A percentile compares a stretch with the other conserved stretches of the same genome.
phyloP scores from a whole-genome alignment of 208 protist species.

The Trypanosoma conorhini region DNA sequence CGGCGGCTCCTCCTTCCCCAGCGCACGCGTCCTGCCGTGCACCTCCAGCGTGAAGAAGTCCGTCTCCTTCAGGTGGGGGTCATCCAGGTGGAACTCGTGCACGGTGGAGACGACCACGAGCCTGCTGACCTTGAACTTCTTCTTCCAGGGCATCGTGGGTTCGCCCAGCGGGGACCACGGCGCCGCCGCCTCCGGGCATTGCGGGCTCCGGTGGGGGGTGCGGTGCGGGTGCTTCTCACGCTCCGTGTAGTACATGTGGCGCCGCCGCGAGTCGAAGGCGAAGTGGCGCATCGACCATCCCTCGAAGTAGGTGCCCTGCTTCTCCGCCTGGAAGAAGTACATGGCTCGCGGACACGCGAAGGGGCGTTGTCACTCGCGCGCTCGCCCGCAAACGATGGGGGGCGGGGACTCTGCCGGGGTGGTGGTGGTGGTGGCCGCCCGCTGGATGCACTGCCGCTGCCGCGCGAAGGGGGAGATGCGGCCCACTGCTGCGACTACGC shows the following conservation, averaged over 20 bases:
- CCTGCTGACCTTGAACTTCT: conserved; percentile 72
- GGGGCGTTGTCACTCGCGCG: background rate
- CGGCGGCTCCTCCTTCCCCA: conserved; percentile 40
- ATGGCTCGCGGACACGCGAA: conserved; percentile 21
- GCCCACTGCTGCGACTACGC: background rate
- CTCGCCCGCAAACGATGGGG: background rate
- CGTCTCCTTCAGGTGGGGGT: conserved; percentile 48
- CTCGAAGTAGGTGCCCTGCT: conserved; percentile 46
- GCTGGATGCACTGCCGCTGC: too few relatives aligned
- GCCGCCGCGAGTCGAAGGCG: conserved; percentile 68
- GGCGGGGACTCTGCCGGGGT: too few relatives aligned
- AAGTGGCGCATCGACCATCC: conserved; percentile 53
- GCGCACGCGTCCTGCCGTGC: conserved; percentile 42
- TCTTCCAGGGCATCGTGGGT: conserved; percentile 42
- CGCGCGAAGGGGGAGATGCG: too few relatives aligned
- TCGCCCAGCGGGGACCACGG: background rate
- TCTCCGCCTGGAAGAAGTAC: conserved; percentile 66
- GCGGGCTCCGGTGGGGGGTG: conserved; percentile 6
- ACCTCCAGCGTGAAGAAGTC: conserved; percentile 68
- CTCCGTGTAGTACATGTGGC: conserved; percentile 66
- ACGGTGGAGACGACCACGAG: conserved; percentile 43
- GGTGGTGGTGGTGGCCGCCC: too few relatives aligned
- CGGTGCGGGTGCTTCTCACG: background rate
- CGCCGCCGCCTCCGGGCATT: background rate
- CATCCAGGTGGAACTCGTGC: conserved; percentile 51